Conservation (phyloP, 192 early-diverging fungal species). For the Coemansia sp. region DNA sequence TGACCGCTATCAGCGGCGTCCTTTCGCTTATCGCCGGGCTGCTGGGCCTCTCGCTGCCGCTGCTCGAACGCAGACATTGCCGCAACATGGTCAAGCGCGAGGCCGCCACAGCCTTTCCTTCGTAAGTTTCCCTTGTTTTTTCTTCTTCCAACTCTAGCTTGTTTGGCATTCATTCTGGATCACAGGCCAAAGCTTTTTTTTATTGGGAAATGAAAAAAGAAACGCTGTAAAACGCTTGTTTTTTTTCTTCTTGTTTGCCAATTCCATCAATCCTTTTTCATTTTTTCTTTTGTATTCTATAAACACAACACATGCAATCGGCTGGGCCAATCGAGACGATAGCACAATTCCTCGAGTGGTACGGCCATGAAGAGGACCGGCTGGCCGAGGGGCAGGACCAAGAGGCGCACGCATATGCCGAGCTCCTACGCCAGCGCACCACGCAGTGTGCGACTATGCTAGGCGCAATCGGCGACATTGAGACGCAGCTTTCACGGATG, state of each 20-base stretch:
- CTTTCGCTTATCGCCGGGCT: conserved; percentile 28
- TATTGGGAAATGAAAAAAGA: too few relatives aligned
- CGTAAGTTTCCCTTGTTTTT: too few relatives aligned
- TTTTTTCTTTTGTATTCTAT: neutral
- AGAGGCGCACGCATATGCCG: conserved; percentile 80
- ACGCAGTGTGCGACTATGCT: conserved; percentile 54
- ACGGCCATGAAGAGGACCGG: conserved; percentile 73
- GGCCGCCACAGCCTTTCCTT: neutral
- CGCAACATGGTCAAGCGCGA: neutral
- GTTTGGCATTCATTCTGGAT: too few relatives aligned
- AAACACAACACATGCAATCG: neutral
- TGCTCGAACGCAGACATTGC: conserved; percentile 25
- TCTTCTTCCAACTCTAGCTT: too few relatives aligned
- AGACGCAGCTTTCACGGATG: conserved; percentile 64
- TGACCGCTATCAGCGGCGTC: conserved; percentile 26
- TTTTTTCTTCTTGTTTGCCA: neutral
- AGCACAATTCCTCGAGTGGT: conserved; percentile 96
- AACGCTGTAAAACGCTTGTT: neutral
- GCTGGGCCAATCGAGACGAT: conserved; percentile 77
- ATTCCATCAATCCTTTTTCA: too few relatives aligned
- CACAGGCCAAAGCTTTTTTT: too few relatives aligned
- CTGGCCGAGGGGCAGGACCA: conserved; percentile 79
- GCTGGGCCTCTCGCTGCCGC: conserved; percentile 24
- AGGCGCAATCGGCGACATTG: conserved; percentile 59
- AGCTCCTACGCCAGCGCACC: conserved; percentile 11